These are phyloP conservation scores for Globisporangium alternatum DNA, from an alignment of 352 stramenopile species.

Conservation along the genomic window DNA sequence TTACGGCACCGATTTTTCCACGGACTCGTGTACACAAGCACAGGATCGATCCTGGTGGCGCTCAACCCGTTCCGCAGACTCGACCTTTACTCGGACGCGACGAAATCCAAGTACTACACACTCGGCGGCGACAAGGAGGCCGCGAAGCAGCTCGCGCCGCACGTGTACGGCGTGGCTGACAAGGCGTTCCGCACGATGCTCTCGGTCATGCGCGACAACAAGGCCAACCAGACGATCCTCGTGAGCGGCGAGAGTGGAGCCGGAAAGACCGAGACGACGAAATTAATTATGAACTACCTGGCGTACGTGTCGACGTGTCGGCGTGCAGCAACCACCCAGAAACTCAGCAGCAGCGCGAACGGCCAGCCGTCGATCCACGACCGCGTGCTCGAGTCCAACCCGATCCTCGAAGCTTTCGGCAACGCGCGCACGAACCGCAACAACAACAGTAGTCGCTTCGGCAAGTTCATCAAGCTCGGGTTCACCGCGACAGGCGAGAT, in stretches of 20 bases:
- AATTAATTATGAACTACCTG: constrained; percentile 97
- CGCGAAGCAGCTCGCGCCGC: constrained; percentile 61
- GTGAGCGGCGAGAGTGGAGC: constrained; percentile 94
- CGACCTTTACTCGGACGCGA: constrained; percentile 62
- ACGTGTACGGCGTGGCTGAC: constrained; percentile 85
- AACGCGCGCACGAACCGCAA: constrained; percentile 95
- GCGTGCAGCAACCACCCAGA: constrained; percentile 1
- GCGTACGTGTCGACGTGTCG: constrained; percentile 72
- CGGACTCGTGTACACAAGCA: constrained; percentile 89
- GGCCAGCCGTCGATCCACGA: constrained; percentile 66
- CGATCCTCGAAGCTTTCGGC: constrained; percentile 95
- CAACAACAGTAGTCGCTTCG: constrained; percentile 96
- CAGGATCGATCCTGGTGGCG: constrained; percentile 80
- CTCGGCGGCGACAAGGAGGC: constrained; percentile 49
- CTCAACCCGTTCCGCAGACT: constrained; percentile 82
- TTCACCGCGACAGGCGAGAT: constrained; percentile 81
- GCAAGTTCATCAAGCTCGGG: constrained; percentile 96
- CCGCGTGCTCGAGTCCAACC: constrained; percentile 93
- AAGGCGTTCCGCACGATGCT: constrained; percentile 88
- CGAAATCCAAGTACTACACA: constrained; percentile 71
- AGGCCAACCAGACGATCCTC: constrained; percentile 92
- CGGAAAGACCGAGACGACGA: constrained; percentile 96
- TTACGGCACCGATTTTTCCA: constrained; percentile 78
- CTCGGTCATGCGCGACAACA: constrained; percentile 31
- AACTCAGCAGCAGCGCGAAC: constrained; percentile 9